phyloP scores from a whole-genome alignment of 2,329 filamentous ascomycete species.

The Sporothrix phasma region DNA sequence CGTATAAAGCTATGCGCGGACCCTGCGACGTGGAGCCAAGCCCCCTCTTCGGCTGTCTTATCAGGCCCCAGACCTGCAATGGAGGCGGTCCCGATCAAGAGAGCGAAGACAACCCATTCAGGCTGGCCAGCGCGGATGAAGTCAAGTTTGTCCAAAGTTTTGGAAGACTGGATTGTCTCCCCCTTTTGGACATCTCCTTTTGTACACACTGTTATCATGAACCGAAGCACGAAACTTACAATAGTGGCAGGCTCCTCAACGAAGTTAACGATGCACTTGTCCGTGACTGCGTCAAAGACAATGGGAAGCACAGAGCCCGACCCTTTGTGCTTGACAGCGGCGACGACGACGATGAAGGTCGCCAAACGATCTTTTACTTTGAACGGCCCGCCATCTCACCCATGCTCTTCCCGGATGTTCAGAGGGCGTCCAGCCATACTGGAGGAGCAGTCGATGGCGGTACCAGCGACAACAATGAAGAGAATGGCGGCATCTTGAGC shows the following conservation, averaged over 20 bases:
- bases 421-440: background rate
- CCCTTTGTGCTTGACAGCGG: background rate
- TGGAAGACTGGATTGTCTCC: background rate
- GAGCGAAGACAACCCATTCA: conserved; percentile 1
- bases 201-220: too few relatives aligned
- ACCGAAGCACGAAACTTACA: background rate
- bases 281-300: background rate
- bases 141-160: conserved; percentile 8
- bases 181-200: background rate
- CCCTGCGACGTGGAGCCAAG: conserved; percentile 20
- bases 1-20: conserved; percentile 29
- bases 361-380: conserved; percentile 14
- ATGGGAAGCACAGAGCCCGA: background rate
- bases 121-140: conserved; percentile 4
- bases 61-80: conserved; percentile 17
- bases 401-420: background rate
- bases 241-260: conserved; percentile 9
- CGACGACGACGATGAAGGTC: background rate
- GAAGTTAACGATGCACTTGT: conserved; percentile 10
- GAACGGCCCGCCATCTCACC: background rate
- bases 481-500: background rate
- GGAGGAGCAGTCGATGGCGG: background rate
- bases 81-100: conserved; percentile 6
- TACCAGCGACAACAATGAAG: background rate
- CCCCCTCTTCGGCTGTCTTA: conserved; percentile 22